Base-by-base conservation (phyloP, 2,329 filamentous ascomycete genomes). In the Colletotrichum sublineola region DNA sequence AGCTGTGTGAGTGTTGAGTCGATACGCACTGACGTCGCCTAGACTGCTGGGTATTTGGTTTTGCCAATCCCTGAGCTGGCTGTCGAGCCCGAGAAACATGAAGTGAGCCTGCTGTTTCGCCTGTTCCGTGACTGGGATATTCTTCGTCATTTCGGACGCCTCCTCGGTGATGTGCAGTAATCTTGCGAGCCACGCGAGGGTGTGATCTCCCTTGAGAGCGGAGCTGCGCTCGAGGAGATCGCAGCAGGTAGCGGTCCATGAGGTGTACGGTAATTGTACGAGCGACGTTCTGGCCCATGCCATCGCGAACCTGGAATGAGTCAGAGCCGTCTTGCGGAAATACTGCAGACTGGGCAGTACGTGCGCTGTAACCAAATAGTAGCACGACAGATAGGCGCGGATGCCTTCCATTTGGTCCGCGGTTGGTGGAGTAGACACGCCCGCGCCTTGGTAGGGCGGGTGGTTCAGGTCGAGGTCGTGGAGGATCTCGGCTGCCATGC, bases 401-500 rank as follows among this genome's bases (percentile, higher is more conserved):
- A 88, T 80, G 11, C 80, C 76, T 42, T 84, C 82, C 3, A 88
- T 76, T 31, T 82, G 82, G 20, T 80, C 77, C 2, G 75, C 68
- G 24, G 71, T 65, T 2, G 76, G 78, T 1, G 75, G 68, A 1
- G 74, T 71, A 15, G 77, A 33, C 52, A 76, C 74, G 36, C 31
- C 24, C n/a, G 40, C 40, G 46, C 77, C 76, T 24, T 77, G 68
- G n/a, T 77, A 76, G 1, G 77, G 74, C 42, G 84, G 83, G 31
- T 84, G 80, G 33, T 87, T 84, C 2, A 89, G 77, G 7, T 87
- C 86, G 0, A 89, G 81, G 67, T 89, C 87, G 11, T 79, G 80
- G 9, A 86, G 76, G 11, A 89, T 81, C 67, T 89, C 87, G 20
- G 82, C 81, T 0, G 83, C 83, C 86, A 89, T 89, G 33, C 85